phyloP scores from a whole-genome alignment of 1,284 basidiomycete genomes.

The Papiliotrema laurentii region DNA sequence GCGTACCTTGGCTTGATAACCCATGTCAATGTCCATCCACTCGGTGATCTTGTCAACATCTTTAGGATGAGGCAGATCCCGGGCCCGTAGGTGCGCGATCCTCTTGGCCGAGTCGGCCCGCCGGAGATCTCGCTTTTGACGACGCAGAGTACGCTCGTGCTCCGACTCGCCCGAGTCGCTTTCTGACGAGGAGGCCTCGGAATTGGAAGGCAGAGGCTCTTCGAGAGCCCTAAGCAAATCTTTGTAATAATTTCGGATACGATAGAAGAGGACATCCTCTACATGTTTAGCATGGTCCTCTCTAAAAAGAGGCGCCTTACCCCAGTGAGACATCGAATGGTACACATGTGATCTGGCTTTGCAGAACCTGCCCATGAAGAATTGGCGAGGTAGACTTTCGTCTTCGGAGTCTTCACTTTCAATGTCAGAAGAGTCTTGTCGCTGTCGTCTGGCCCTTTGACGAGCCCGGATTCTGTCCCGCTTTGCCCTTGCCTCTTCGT shows the following conservation, averaged over 20 bases:
- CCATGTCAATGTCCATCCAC: constrained; percentile 67
- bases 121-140: constrained; percentile 10
- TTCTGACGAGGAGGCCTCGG: constrained; percentile 13
- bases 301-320: constrained; percentile 49
- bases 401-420: constrained; percentile 2
- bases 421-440: not conserved
- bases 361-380: constrained; percentile 60
- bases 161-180: constrained; percentile 19
- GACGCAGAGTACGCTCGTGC: constrained; percentile 17
- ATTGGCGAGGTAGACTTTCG: not conserved
- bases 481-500: constrained; percentile 3
- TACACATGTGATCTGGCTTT: constrained; percentile 62
- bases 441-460: not conserved
- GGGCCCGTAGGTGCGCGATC: constrained; percentile 13
- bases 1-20: constrained; percentile 57
- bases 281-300: constrained; percentile 51
- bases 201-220: constrained; percentile 15
- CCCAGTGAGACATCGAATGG: constrained; percentile 77
- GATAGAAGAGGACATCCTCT: constrained; percentile 30
- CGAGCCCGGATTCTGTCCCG: not conserved
- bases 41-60: constrained; percentile 72
- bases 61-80: constrained; percentile 18
- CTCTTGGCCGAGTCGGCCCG: constrained; percentile 8
- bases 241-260: constrained; percentile 23
- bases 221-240: constrained; percentile 25